Conservation (phyloP, 176 grass and related monocot genomes). For the Cocos nucifera region DNA sequence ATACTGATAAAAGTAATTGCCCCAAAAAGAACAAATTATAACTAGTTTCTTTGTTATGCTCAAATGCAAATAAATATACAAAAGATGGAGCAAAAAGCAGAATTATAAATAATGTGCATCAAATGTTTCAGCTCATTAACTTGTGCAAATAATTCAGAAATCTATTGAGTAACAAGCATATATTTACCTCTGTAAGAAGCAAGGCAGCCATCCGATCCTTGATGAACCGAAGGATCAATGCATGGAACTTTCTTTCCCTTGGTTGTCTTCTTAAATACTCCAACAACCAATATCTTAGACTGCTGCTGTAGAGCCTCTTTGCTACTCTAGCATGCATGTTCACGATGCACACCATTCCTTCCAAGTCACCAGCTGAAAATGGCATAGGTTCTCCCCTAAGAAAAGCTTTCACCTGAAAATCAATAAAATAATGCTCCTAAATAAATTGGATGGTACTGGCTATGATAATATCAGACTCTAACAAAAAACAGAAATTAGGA, state of each 20-base stretch:
- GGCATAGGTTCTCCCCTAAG: slow-evolving; percentile 67
- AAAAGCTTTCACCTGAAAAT: slow-evolving; percentile 79
- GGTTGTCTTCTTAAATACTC: slow-evolving; percentile 81
- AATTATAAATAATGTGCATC: no score
- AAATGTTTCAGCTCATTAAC: no score
- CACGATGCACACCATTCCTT: slow-evolving; percentile 68
- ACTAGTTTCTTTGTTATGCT: no score
- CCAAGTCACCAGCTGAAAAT: slow-evolving; percentile 69
- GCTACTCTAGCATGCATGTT: slow-evolving; percentile 77
- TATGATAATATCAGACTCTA: no score
- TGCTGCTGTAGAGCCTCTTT: slow-evolving; percentile 60
- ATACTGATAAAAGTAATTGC: no score
- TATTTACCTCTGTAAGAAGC: slow-evolving; percentile 72
- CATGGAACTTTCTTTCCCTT: slow-evolving; percentile 49
- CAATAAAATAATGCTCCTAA: neutral
- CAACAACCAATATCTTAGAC: slow-evolving; percentile 79
- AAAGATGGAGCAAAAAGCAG: no score
- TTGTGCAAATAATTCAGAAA: slow-evolving; percentile 4
- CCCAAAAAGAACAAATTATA: no score
- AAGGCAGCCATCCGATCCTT: slow-evolving; percentile 62
- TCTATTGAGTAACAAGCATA: neutral
- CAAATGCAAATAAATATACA: no score
- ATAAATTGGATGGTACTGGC: no score
- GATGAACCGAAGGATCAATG: slow-evolving; percentile 69
- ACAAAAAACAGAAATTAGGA: no score